A percentile compares a stretch with the other conserved stretches of the same genome.
Conservation (phyloP, 768 basidiomycete genomes). For the Sarcomyxa edulis region DNA sequence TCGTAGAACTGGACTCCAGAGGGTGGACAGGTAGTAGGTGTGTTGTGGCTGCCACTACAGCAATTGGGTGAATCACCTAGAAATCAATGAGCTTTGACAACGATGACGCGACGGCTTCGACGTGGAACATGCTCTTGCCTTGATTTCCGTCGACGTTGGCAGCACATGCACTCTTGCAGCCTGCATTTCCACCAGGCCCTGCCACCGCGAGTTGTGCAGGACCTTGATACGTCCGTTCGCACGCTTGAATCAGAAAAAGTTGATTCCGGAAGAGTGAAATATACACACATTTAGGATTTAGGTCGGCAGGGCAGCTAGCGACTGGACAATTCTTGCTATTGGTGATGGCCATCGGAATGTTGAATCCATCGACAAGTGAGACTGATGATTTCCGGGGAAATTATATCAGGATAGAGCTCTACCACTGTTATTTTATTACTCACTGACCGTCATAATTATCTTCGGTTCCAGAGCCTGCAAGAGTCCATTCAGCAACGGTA, state of each 20-base stretch:
- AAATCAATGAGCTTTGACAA: slow-evolving; percentile 8
- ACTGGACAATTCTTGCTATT: slow-evolving; percentile 51
- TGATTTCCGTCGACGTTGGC: not conserved
- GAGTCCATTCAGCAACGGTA: slow-evolving; percentile 65
- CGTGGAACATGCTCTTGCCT: slow-evolving; percentile 1
- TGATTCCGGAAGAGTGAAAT: not conserved
- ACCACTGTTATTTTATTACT: not conserved
- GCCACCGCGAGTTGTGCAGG: too few species aligned
- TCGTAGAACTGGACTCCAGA: slow-evolving; percentile 14
- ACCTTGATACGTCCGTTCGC: too few species aligned
- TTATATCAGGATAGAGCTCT: not conserved
- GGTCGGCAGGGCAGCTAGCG: slow-evolving; percentile 57
- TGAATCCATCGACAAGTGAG: slow-evolving; percentile 62
- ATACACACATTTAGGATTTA: slow-evolving; percentile 48
- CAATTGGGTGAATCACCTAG: slow-evolving; percentile 9
- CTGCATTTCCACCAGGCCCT: too few species aligned
- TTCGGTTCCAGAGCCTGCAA: slow-evolving; percentile 30
- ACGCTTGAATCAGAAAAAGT: too few species aligned
- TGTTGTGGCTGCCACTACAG: slow-evolving; percentile 10
- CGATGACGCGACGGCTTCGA: slow-evolving; percentile 5
- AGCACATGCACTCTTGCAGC: not conserved
- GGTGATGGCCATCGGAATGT: slow-evolving; percentile 53
- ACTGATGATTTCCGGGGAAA: slow-evolving; percentile 26
- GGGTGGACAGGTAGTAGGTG: slow-evolving; percentile 12
- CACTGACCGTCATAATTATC: slow-evolving; percentile 60